Percentiles rank a stretch among this genome's conserved stretches.
Evolutionary conservation across 2,329 filamentous ascomycete species (phyloP).

Genomic region (Calonectria pseudoreteaudii): DNA sequence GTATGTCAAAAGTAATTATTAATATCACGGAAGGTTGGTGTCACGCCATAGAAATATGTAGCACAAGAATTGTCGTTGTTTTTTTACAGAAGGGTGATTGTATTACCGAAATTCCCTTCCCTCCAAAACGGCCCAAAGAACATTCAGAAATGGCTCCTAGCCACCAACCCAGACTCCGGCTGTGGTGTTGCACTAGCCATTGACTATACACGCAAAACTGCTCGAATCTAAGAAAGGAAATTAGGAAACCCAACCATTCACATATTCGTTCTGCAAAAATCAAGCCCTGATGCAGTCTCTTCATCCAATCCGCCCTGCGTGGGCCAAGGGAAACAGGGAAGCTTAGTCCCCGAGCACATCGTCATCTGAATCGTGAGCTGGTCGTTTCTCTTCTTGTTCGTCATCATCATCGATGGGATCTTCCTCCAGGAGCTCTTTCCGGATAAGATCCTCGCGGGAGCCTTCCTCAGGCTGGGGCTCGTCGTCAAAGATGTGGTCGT

Average conservation of each 20-base stretch:
- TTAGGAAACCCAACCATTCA: constrained; percentile 25
- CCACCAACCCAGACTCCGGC: constrained; percentile 41
- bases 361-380: constrained; percentile 56
- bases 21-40: neutral
- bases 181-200: constrained; percentile 27
- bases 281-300: constrained; percentile 27
- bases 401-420: constrained; percentile 55
- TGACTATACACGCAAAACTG: constrained; percentile 30
- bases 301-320: constrained; percentile 1
- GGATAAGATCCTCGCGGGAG: constrained; percentile 67
- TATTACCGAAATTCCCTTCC: constrained; percentile 30
- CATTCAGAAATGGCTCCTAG: constrained; percentile 28
- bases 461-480: constrained; percentile 68
- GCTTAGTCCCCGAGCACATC: constrained; percentile 59
- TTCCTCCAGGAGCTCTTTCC: constrained; percentile 65
- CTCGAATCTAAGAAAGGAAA: constrained; percentile 27
- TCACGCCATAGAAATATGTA: neutral
- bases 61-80: constrained; percentile 13
- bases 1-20: neutral
- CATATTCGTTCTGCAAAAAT: constrained; percentile 17
- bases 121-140: constrained; percentile 27
- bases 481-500: constrained; percentile 59
- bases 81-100: constrained; percentile 19
- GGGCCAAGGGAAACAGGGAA: neutral
- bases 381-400: constrained; percentile 46